Evolutionary conservation across 1,139 yeast species (phyloP), one percentile per base, ranked within the genome.

Genomic region (Lodderomyces jiufengensis): DNA sequence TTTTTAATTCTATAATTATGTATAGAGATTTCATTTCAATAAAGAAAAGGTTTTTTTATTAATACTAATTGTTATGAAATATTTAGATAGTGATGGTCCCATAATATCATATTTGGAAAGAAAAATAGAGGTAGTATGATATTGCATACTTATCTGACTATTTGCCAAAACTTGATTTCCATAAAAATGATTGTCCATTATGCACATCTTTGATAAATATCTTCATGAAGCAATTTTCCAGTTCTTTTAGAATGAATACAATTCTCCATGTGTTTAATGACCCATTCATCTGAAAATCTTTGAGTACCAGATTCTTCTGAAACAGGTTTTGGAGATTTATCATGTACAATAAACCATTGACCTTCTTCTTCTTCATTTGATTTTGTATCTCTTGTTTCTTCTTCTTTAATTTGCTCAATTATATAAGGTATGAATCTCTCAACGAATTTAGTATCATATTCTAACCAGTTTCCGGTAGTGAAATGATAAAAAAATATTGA

Each of bases 1-100:
- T 16, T n/a, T 24, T 32, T 32, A 24, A 28, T 31, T 31, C 33
- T 31, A 18, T 24, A 24, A n/a, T n/a, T n/a, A n/a, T n/a, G n/a
- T n/a, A n/a, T n/a, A n/a, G n/a, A n/a, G n/a, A n/a, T n/a, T n/a
- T n/a, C n/a, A n/a, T n/a, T n/a, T n/a, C n/a, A n/a, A n/a, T n/a
- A n/a, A n/a, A n/a, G n/a, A n/a, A n/a, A n/a, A n/a, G n/a, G n/a
- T n/a, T n/a, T n/a, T n/a, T n/a, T n/a, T n/a, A n/a, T n/a, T n/a
- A n/a, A n/a, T n/a, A n/a, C n/a, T n/a, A n/a, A n/a, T n/a, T n/a
- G n/a, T n/a, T n/a, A n/a, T n/a, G n/a, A n/a, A n/a, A n/a, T n/a
- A n/a, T n/a, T n/a, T n/a, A n/a, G n/a, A n/a, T n/a, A n/a, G n/a
- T n/a, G n/a, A n/a, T n/a, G n/a, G n/a, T n/a, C n/a, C n/a, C n/a